A percentile compares a stretch with the other conserved stretches of the same genome.
phyloP scores from a whole-genome alignment of 768 basidiomycete species.

The Baorangia bicolor region DNA sequence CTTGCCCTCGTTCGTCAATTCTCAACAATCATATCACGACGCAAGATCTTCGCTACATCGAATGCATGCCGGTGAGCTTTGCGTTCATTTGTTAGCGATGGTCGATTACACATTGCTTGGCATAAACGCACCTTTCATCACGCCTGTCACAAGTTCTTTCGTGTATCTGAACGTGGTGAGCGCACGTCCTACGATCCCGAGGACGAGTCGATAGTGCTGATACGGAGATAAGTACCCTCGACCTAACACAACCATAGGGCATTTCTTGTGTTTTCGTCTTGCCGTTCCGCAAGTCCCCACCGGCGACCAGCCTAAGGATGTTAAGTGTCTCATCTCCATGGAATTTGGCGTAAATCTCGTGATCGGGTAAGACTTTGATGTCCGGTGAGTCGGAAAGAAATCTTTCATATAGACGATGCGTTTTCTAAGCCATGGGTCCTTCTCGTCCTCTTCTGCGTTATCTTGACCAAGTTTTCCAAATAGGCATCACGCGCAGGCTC shows the following conservation, averaged over 20 bases:
- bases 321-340: neutral
- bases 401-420: conserved; percentile 1
- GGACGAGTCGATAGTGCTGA: conserved; percentile 2
- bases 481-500: neutral
- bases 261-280: neutral
- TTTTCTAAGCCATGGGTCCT: neutral
- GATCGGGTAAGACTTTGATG: neutral
- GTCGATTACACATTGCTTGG: too few relatives aligned
- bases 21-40: conserved; percentile 28
- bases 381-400: neutral
- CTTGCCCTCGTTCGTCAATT: conserved; percentile 16
- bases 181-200: neutral
- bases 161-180: neutral
- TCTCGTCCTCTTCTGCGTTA: neutral
- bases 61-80: conserved; percentile 25
- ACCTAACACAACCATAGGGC: neutral
- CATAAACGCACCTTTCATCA: neutral
- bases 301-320: neutral
- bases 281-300: neutral
- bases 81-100: too few relatives aligned
- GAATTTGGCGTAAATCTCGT: neutral
- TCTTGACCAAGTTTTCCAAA: neutral
- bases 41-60: conserved; percentile 13
- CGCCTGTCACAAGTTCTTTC: neutral
- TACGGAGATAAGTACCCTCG: neutral